phyloP scores from a whole-genome alignment of 441 rosid genomes.

The Arabidopsis hybrid region DNA sequence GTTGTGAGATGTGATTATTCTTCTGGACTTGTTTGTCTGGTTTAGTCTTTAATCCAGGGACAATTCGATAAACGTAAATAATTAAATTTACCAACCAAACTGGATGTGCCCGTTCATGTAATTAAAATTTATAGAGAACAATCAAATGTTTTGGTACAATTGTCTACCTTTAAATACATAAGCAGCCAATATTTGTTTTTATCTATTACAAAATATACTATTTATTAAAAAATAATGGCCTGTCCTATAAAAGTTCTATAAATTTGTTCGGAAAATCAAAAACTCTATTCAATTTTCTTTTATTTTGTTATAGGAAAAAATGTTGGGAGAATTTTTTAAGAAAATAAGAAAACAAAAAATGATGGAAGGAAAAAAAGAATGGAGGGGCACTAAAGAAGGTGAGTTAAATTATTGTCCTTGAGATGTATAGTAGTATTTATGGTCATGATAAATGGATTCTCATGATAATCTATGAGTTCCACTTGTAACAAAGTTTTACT shows the following conservation, averaged over 20 bases:
- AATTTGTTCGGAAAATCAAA: not conserved
- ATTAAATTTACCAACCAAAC: not conserved
- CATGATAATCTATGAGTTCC: conserved; percentile 47
- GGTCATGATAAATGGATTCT: conserved; percentile 46
- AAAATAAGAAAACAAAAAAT: not conserved
- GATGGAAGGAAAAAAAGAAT: conserved; percentile 14
- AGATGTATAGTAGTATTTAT: not conserved
- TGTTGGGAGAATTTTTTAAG: not conserved
- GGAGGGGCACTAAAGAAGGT: conserved; percentile 38
- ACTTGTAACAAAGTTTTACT: conserved; percentile 42
- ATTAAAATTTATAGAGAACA: not conserved
- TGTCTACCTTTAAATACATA: not conserved
- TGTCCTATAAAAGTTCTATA: not conserved
- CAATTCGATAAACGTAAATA: not conserved
- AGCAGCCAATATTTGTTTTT: conserved; percentile 1
- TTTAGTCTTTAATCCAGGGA: not conserved
- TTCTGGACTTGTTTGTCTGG: not conserved
- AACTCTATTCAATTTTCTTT: not conserved
- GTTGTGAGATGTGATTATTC: conserved; percentile 4
- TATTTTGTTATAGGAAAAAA: not conserved
- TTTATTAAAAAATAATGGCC: not conserved
- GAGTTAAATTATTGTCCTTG: conserved; percentile 44
- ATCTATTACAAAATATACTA: not conserved
- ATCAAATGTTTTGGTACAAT: conserved; percentile 2
- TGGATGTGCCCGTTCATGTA: not conserved